Conservation (phyloP, 345 rosid genomes). For the Clarkia xantiana region DNA sequence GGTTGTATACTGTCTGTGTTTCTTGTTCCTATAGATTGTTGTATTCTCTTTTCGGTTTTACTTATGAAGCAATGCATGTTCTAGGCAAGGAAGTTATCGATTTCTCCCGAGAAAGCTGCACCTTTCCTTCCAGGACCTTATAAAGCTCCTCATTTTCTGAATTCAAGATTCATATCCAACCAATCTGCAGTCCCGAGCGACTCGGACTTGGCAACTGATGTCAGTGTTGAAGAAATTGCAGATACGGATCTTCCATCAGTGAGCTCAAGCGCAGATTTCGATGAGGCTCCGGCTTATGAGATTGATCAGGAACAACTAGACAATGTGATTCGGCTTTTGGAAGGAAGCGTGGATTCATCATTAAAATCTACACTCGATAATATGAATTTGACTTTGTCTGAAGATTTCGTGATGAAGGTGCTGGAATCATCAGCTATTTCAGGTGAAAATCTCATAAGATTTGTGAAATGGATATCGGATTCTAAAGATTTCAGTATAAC, state of each 20-base stretch:
- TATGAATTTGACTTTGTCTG: constrained; percentile 25
- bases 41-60: neutral
- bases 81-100: neutral
- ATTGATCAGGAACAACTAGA: constrained; percentile 38
- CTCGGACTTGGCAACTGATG: neutral
- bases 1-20: no score
- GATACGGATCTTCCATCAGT: neutral
- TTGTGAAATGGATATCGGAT: constrained; percentile 44
- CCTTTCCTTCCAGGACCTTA: neutral
- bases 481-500: constrained; percentile 19
- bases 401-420: constrained; percentile 39
- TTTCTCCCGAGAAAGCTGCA: neutral
- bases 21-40: neutral
- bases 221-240: neutral
- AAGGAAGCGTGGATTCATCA: constrained; percentile 43
- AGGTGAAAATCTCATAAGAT: constrained; percentile 47
- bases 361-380: constrained; percentile 38
- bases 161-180: constrained; percentile 3
- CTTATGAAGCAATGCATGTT: no score
- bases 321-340: constrained; percentile 46
- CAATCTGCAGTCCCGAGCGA: constrained; percentile 1
- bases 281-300: constrained; percentile 15
- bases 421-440: constrained; percentile 34
- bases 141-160: neutral
- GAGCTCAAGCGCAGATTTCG: neutral